A percentile compares a stretch with the other conserved stretches of the same genome.
Evolutionary conservation across 2,329 filamentous ascomycete species (phyloP).

Genomic region (Curvularia verruculosa): DNA sequence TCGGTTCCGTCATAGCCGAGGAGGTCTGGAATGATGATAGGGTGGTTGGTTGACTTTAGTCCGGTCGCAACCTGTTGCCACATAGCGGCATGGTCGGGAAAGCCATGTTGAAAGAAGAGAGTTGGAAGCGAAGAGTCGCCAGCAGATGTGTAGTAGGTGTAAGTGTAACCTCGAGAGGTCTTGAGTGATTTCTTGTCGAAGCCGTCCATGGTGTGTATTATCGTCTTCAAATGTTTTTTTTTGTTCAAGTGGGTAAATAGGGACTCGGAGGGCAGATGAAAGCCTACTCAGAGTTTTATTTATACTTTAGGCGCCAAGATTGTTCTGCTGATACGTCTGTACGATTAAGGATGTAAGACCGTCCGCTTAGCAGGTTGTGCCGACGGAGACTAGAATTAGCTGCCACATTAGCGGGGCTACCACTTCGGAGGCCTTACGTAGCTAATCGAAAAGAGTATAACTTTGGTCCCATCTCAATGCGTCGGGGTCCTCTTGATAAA

Average conservation of each 20-base stretch:
- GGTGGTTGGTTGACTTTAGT: slow-evolving; percentile 50
- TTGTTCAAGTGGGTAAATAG: not conserved
- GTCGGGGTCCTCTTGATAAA: too few relatives aligned
- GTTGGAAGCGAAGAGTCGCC: slow-evolving; percentile 31
- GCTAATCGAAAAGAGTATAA: not conserved
- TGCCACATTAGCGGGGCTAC: not conserved
- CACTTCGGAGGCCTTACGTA: not conserved
- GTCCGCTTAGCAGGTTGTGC: not conserved
- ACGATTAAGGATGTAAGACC: slow-evolving; percentile 1
- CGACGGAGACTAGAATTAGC: not conserved
- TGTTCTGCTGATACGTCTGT: not conserved
- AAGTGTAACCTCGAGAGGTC: slow-evolving; percentile 34
- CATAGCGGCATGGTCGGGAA: slow-evolving; percentile 55
- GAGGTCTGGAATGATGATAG: slow-evolving; percentile 49
- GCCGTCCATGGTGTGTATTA: slow-evolving; percentile 28
- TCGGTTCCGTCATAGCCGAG: slow-evolving; percentile 50
- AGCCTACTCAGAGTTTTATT: not conserved
- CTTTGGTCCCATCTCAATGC: not conserved
- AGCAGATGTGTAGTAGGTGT: slow-evolving; percentile 35
- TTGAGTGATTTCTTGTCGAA: slow-evolving; percentile 38
- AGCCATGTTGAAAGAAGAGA: slow-evolving; percentile 56
- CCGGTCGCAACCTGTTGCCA: slow-evolving; percentile 53
- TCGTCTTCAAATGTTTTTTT: not conserved
- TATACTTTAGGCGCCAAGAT: not conserved
- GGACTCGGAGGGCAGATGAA: too few relatives aligned